Evolutionary conservation across 768 basidiomycete genomes (phyloP).

Genomic region (Boletus rubropictus): DNA sequence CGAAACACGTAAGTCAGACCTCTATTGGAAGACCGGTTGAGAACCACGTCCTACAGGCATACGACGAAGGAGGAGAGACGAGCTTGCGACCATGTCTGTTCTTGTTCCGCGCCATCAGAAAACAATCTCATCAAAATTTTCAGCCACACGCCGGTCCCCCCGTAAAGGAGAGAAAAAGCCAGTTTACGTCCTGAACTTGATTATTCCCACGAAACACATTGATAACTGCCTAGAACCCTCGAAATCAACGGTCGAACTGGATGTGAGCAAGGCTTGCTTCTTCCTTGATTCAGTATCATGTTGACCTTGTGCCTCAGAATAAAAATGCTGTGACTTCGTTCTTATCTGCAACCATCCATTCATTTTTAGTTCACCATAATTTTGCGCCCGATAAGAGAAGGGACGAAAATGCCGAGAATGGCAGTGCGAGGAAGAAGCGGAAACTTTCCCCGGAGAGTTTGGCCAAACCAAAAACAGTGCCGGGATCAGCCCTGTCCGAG

Average conservation of each 20-base stretch:
- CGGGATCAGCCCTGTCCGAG: constrained; percentile 2
- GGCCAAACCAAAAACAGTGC: constrained; percentile 5
- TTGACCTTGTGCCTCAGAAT: constrained; percentile 40
- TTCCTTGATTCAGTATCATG: constrained; percentile 7
- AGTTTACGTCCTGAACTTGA: constrained; percentile 77
- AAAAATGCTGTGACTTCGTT: constrained; percentile 49
- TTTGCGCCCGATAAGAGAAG: constrained; percentile 37
- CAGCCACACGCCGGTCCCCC: constrained; percentile 66
- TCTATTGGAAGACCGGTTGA: constrained; percentile 4
- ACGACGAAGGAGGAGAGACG: constrained; percentile 57
- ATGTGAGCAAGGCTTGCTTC: constrained; percentile 39
- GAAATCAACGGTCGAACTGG: constrained; percentile 61
- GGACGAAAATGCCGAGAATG: constrained; percentile 12
- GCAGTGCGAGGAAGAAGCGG: constrained; percentile 47
- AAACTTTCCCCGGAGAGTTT: constrained; percentile 31
- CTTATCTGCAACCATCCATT: constrained; percentile 51
- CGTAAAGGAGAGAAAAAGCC: constrained; percentile 74
- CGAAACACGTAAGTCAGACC: constrained; percentile 52
- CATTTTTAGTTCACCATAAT: constrained; percentile 59
- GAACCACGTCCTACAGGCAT: constrained; percentile 43
- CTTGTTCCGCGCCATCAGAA: constrained; percentile 9
- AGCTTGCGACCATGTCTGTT: constrained; percentile 22
- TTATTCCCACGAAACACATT: constrained; percentile 56
- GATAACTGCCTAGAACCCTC: constrained; percentile 80
- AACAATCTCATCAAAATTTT: constrained; percentile 5